phyloP scores from a whole-genome alignment of 176 grass and related monocot species.

The Oryza longistaminata region DNA sequence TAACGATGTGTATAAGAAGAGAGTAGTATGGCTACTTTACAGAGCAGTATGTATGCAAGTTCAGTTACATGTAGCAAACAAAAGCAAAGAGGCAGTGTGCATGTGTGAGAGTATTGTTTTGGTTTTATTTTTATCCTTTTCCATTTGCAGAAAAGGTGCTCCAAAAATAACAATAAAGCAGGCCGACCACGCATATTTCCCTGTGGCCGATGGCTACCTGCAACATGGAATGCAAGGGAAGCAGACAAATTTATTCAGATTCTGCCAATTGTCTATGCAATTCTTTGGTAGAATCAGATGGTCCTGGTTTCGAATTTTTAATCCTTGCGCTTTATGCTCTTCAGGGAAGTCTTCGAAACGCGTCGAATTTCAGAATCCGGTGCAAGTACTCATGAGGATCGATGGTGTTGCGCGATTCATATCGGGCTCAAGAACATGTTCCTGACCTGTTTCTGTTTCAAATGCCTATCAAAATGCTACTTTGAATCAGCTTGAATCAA shows the following conservation, averaged over 20 bases:
- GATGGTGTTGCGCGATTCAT: conserved; percentile 17
- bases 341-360: conserved; percentile 8
- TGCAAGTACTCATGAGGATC: not conserved
- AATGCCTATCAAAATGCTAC: conserved; percentile 23
- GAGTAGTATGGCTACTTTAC: conserved; percentile 38
- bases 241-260: conserved; percentile 54
- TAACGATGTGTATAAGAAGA: conserved; percentile 9
- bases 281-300: conserved; percentile 46
- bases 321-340: conserved; percentile 38
- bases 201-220: conserved; percentile 45
- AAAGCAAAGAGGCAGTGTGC: conserved; percentile 31
- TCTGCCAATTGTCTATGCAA: conserved; percentile 49
- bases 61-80: conserved; percentile 28
- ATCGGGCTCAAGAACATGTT: conserved; percentile 21
- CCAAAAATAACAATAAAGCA: conserved; percentile 50
- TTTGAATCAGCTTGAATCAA: not conserved
- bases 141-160: conserved; percentile 48
- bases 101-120: conserved; percentile 42
- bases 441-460: not conserved
- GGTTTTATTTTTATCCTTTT: conserved; percentile 51
- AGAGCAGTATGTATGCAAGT: conserved; percentile 26
- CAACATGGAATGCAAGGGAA: conserved; percentile 44
- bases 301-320: conserved; percentile 40
- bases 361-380: conserved; percentile 11
- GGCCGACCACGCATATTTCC: conserved; percentile 44